These are phyloP conservation scores for Neodidymelliopsis sp. DNA, from an alignment of 2,329 filamentous ascomycete species.

Conservation along the genomic window DNA sequence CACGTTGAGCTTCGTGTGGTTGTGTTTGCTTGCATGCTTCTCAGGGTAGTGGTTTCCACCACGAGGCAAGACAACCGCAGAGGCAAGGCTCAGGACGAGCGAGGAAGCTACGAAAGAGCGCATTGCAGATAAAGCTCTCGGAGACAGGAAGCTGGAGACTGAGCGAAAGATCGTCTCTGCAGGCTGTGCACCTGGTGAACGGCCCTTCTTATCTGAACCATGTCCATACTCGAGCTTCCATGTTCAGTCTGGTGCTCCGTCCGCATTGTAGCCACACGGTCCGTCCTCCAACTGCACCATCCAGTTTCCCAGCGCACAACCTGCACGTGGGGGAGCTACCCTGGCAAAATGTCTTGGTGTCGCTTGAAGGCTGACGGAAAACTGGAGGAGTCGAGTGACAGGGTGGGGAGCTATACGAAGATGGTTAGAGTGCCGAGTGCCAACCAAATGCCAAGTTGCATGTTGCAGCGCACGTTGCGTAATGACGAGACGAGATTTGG, in stretches of 20 bases:
- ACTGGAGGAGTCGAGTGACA: conserved; percentile 9
- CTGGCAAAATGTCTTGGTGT: conserved; percentile 16
- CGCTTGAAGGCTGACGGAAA: conserved; percentile 14
- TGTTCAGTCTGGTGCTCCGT: conserved; percentile 16
- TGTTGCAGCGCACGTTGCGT: conserved; percentile 19
- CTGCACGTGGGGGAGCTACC: conserved; percentile 38
- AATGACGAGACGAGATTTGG: conserved; percentile 10
- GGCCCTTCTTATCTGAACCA: conserved; percentile 35
- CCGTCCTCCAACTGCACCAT: conserved; percentile 16
- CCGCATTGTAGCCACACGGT: conserved; percentile 19
- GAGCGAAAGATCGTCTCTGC: conserved; percentile 27
- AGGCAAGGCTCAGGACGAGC: conserved; percentile 38
- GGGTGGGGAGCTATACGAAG: conserved; percentile 11
- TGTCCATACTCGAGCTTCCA: conserved; percentile 5
- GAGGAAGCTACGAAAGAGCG: conserved; percentile 37
- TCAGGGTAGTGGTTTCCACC: conserved; percentile 20
- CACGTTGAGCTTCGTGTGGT: conserved; percentile 36
- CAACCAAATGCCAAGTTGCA: conserved; percentile 14
- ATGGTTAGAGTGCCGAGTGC: conserved; percentile 18
- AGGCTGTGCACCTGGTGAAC: conserved; percentile 12
- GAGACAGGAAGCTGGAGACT: conserved; percentile 6
- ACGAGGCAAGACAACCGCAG: conserved; percentile 37
- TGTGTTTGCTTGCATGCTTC: conserved; percentile 23
- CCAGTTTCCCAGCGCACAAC: conserved; percentile 28
- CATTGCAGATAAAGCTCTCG: conserved; percentile 32